Evolutionary conservation across 805 yeast genomes (phyloP).

Genomic region (Hanseniaspora hatyaiensis): DNA sequence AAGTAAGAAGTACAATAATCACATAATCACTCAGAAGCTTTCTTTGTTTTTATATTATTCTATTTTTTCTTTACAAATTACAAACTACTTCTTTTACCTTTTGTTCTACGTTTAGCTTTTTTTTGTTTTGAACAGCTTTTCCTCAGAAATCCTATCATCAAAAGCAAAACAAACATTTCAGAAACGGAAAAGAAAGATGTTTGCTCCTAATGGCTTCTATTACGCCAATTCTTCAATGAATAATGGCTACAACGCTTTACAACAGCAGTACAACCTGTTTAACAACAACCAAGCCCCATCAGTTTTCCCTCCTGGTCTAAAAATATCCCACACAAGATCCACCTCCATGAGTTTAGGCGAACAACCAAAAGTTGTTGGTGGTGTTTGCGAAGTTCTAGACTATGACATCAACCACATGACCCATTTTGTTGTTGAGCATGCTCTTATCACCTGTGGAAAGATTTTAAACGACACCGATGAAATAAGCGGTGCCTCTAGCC

Average conservation of each 20-base stretch:
- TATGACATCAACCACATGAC: conserved; percentile 72
- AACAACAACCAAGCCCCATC: conserved; percentile 15
- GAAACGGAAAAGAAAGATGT: neutral
- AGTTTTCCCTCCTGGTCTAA: conserved; percentile 9
- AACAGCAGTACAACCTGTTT: conserved; percentile 9
- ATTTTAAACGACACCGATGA: conserved; percentile 23
- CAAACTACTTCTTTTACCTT: no score
- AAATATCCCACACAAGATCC: conserved; percentile 5
- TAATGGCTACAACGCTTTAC: conserved; percentile 3
- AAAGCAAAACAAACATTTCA: neutral
- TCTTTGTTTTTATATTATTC: no score
- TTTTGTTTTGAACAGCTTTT: no score
- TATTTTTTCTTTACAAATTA: no score
- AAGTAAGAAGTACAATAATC: no score
- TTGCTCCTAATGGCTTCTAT: conserved; percentile 14
- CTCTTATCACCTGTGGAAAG: conserved; percentile 55
- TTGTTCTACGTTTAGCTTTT: no score
- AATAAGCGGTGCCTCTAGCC: conserved; percentile 5
- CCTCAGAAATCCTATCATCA: neutral
- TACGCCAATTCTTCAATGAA: conserved; percentile 2
- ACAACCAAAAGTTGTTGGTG: conserved; percentile 38
- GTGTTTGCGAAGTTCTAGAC: conserved; percentile 65
- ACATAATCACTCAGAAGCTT: no score
- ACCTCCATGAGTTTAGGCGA: conserved; percentile 17
- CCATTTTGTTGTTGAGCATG: conserved; percentile 63